phyloP scores from a whole-genome alignment of 306 rosid genomes.

The Psophocarpus tetragonolobus region DNA sequence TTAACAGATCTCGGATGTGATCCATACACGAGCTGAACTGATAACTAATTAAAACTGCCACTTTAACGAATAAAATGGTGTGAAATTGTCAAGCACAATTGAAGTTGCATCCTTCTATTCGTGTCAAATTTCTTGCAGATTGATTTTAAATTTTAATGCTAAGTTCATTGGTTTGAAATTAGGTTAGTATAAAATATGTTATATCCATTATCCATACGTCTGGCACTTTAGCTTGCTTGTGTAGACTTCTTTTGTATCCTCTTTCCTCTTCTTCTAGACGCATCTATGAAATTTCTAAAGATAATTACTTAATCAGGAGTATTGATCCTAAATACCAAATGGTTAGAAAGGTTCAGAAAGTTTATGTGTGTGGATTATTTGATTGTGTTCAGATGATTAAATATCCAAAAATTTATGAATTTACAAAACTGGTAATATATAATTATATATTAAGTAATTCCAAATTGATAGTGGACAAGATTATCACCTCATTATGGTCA shows the following conservation, averaged over 20 bases:
- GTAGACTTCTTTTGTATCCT: background rate
- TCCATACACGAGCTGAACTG: background rate
- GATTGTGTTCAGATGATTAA: background rate
- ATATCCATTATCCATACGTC: constrained; percentile 3
- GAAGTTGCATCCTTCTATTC: background rate
- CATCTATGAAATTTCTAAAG: background rate
- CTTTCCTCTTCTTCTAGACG: background rate
- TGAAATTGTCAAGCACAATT: background rate
- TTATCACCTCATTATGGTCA: constrained; percentile 71
- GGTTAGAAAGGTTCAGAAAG: background rate
- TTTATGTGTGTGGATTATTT: background rate
- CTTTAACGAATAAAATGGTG: background rate
- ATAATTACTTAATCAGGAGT: constrained; percentile 10
- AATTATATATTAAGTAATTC: constrained; percentile 11
- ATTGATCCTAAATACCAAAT: background rate
- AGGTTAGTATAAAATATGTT: background rate
- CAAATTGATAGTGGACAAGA: constrained; percentile 22
- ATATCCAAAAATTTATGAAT: constrained; percentile 25
- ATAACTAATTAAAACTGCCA: background rate
- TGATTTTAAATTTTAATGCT: background rate
- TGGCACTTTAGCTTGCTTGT: background rate
- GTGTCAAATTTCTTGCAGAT: background rate
- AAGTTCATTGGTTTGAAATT: background rate
- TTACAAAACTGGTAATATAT: background rate
- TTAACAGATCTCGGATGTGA: background rate